Percentiles rank a stretch among this genome's conserved stretches.
Evolutionary conservation across 2,329 filamentous ascomycete species (phyloP).

Genomic region (Trichoderma atroviride): DNA sequence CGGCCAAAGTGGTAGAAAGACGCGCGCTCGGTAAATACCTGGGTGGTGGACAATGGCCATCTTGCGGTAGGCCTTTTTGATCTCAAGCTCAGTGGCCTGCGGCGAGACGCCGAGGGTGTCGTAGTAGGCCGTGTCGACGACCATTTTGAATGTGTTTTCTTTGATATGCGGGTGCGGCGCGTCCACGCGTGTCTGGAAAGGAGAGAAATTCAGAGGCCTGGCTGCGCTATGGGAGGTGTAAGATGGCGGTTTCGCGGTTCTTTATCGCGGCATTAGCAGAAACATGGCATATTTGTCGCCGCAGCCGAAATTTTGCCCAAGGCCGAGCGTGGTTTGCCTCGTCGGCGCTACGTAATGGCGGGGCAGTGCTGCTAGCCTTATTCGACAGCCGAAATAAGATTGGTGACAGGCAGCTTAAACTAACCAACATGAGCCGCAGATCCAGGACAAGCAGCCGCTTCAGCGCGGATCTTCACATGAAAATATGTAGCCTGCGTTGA

Average conservation of each 20-base stretch:
- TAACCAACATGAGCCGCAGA: neutral
- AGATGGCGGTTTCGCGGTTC: neutral
- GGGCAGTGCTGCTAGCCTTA: slow-evolving; percentile 35
- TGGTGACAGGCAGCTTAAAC: neutral
- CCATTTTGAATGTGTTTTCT: slow-evolving; percentile 59
- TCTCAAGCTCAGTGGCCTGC: slow-evolving; percentile 85
- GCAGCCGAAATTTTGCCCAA: slow-evolving; percentile 27
- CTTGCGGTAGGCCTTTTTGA: slow-evolving; percentile 96
- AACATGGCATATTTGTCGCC: slow-evolving; percentile 25
- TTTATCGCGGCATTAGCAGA: neutral
- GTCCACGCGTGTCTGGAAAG: neutral
- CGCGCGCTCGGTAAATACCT: slow-evolving; percentile 51
- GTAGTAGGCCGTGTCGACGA: slow-evolving; percentile 86
- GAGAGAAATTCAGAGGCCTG: neutral
- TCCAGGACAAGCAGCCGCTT: neutral
- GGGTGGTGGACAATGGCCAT: slow-evolving; percentile 92
- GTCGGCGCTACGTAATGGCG: slow-evolving; percentile 40
- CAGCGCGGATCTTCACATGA: slow-evolving; percentile 7
- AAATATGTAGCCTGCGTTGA: neutral
- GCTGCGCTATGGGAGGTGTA: slow-evolving; percentile 7
- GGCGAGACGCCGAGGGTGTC: slow-evolving; percentile 83
- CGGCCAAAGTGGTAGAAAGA: slow-evolving; percentile 12
- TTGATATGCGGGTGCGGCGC: neutral
- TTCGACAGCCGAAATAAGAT: neutral
- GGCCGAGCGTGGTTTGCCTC: neutral